Evolutionary conservation across 495 filamentous ascomycete species (phyloP).

Genomic region (Penicillium malachiteum): DNA sequence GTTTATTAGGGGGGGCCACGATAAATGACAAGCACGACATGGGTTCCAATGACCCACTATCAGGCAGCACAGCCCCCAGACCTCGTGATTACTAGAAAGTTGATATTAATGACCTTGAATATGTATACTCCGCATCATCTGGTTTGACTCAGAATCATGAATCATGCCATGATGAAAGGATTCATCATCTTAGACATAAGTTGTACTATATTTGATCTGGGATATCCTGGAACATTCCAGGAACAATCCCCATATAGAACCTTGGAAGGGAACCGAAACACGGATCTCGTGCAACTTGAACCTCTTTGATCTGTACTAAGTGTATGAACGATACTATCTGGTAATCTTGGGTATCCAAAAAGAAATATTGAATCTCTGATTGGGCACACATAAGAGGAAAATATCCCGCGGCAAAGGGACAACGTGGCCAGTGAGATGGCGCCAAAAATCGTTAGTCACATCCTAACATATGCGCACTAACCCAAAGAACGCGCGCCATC

Average conservation of each 20-base stretch:
- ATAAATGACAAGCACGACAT: constrained; percentile 9
- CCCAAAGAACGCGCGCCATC: constrained; percentile 22
- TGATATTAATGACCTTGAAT: background rate
- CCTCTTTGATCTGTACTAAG: too few relatives aligned
- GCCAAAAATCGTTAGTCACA: constrained; percentile 1
- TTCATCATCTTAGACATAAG: too few relatives aligned
- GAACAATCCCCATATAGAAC: too few relatives aligned
- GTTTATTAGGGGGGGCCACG: background rate
- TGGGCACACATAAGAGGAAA: constrained; percentile 1
- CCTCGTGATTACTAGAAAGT: background rate
- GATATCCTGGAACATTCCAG: too few relatives aligned
- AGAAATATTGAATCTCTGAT: constrained; percentile 2
- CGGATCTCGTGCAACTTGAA: too few relatives aligned
- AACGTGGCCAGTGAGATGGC: constrained; percentile 11
- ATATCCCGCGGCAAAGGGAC: constrained; percentile 14
- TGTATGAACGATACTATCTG: background rate
- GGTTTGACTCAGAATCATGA: background rate
- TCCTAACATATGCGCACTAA: constrained; percentile 8
- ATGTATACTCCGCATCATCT: background rate
- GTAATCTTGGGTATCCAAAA: background rate
- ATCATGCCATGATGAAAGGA: background rate
- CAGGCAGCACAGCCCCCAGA: constrained; percentile 2
- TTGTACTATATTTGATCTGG: too few relatives aligned
- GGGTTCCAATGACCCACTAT: constrained; percentile 2
- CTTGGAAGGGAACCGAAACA: too few relatives aligned